Conservation (phyloP, 139 green algal species). For the Marvania coccoides region DNA sequence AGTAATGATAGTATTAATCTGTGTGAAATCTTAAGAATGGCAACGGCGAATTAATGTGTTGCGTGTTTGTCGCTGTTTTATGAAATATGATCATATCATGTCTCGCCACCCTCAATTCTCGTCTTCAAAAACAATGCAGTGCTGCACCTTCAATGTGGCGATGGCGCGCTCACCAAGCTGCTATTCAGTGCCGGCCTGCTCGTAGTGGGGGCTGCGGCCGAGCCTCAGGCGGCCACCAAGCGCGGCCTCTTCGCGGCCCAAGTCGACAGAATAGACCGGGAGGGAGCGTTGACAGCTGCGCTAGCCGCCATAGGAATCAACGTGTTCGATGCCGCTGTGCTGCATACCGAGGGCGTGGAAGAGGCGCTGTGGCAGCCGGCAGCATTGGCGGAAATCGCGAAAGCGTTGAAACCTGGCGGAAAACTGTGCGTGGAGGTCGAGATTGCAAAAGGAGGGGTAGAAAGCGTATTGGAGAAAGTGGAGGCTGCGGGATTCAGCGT, state of each 20-base stretch:
- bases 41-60: too few relatives aligned
- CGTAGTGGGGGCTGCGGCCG: conserved; percentile 5
- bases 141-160: conserved; percentile 54
- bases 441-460: neutral
- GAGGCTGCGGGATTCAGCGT: neutral
- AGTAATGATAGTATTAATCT: too few relatives aligned
- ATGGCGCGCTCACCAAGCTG: conserved; percentile 60
- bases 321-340: conserved; percentile 23
- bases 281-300: neutral
- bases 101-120: too few relatives aligned
- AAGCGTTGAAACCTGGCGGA: conserved; percentile 28
- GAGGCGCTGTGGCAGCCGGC: neutral
- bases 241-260: conserved; percentile 21
- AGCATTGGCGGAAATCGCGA: conserved; percentile 15
- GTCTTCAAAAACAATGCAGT: too few relatives aligned
- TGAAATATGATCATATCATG: too few relatives aligned
- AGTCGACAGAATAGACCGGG: neutral
- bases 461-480: neutral
- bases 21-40: too few relatives aligned
- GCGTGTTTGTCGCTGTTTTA: too few relatives aligned
- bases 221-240: neutral
- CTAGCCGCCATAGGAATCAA: neutral
- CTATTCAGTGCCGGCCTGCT: conserved; percentile 54
- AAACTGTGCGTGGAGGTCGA: conserved; percentile 29
- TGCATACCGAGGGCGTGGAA: neutral